Base-by-base conservation (phyloP, 2,329 filamentous ascomycete species). In the Epichloe festucae region DNA sequence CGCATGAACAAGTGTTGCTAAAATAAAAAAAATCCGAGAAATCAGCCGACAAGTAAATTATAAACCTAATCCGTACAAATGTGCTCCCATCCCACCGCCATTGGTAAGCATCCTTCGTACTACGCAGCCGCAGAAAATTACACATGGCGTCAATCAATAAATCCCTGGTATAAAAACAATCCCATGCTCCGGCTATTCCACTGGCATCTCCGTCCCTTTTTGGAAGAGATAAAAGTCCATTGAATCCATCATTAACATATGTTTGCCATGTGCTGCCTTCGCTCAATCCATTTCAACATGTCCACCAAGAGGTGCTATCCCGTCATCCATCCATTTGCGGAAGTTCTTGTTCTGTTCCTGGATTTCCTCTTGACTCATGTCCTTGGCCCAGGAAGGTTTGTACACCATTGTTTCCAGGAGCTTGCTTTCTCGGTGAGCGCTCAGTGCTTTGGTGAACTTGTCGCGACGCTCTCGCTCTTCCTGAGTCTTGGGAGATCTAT, bases 391-490 rank as follows among this genome's bases (percentile, higher is more conserved):
- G 55, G 87, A 78, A 54, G 84, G 83, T 74, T 90, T 86, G 69
- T 84, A 84, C 56, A 94, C 81, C 66, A 89, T 74, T 74, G 91
- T 93, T 75, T 93, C 85, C 56, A 79, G 77, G 63, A 90, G 71
- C 65, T 81, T 86, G 58, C 73, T 73, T 56, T 87, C 77, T 23
- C 87, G 85, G 68, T 85, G 79, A 54, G 84, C 79, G 47, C 65
- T 68, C 14, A 72, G 59, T 5, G 67, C 65, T 63, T 77, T 76
- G 71, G 87, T 66, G 58, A 72, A 68, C 60, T 78, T 72, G 27
- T 69, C 68, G 6, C 69, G 67, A 27, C 68, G 62, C 53, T 73
- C 70, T 34, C 77, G 78, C 60, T 83, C 82, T 62, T 89, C 85
- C 57, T 82, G 77, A 17, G 81, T 73, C 67, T 81, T 79, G 60